Base-by-base conservation (phyloP, 495 filamentous ascomycete species). In the Podospora bellae-mahoneyi region DNA sequence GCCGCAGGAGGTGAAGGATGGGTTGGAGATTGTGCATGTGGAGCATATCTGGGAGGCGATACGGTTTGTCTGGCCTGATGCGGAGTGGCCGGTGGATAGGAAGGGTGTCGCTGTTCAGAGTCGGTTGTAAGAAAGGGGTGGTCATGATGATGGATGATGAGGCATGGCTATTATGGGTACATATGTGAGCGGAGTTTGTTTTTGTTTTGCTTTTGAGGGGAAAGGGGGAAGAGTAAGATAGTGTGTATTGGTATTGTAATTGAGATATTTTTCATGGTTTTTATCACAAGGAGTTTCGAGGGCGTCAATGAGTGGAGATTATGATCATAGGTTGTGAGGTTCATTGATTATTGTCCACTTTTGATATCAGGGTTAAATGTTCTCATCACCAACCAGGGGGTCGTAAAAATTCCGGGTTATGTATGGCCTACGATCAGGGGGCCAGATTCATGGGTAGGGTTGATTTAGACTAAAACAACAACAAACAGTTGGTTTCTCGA, bases 1-100 rank as follows among this genome's bases (percentile, higher is more conserved):
- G 26, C 95, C 96, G 3, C 83, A 90, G 74, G 95, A 99, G 79
- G 95, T 98, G 27, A 91, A 85, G 78, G 85, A 92, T 69, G 93
- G 93, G 0, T 76, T 99, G 67, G 88, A 93, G 75, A 97, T 99
- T 75, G 84, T 96, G 60, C 91, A 90, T 81, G 92, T 98, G 71
- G 92, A 90, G 71, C 89, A 95, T 77, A 93, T 97, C 69, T 95
- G 92, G 92, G 92, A 97, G 76, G 92, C 91, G 26, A 88, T 97
- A 73, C 84, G 87, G 62, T 83, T 87, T 61, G 87, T 97, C 64
- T 97, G 93, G 93, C 93, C 93, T 0, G 90, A 94, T 71, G 86
- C 86, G 9, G 86, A 90, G 72, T 95, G 90, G 91, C 90, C 89
- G 9, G 86, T 88, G 54, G 89, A 92, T 74, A 81, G 86, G 68